Evolutionary conservation across 768 basidiomycete species (phyloP).

Genomic region (Clitopilus passeckerianus): DNA sequence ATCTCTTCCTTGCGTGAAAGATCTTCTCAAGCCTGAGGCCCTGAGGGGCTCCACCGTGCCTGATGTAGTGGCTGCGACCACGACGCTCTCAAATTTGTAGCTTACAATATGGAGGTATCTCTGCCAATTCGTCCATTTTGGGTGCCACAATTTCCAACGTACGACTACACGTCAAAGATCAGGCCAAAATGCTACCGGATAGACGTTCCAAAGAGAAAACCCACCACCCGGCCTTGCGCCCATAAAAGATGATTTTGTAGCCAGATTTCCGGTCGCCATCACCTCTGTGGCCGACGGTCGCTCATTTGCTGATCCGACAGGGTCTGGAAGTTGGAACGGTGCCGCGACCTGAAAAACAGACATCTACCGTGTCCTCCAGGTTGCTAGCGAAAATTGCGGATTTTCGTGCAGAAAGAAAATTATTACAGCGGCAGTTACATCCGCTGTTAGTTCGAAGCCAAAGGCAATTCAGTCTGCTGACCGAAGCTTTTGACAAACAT

Average conservation of each 20-base stretch:
- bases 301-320: not conserved
- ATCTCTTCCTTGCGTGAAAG: not conserved
- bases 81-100: not conserved
- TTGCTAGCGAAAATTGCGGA: not conserved
- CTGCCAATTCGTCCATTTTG: not conserved
- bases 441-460: not conserved
- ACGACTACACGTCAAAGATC: not conserved
- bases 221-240: not conserved
- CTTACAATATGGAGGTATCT: not conserved
- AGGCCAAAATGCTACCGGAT: not conserved
- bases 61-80: not conserved
- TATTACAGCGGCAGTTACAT: not conserved
- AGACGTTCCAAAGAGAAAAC: not conserved
- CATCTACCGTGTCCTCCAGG: too few relatives aligned
- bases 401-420: not conserved
- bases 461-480: not conserved
- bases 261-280: not conserved
- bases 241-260: not conserved
- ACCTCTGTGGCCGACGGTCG: not conserved
- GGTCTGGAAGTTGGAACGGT: too few relatives aligned
- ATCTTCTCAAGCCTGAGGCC: not conserved
- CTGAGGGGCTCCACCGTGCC: not conserved
- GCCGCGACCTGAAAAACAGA: too few relatives aligned
- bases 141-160: not conserved
- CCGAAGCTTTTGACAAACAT: not conserved